A percentile compares a stretch with the other conserved stretches of the same genome.
Evolutionary conservation across 2,329 filamentous ascomycete genomes (phyloP).

Genomic region (Pseudocercospora crystallina): DNA sequence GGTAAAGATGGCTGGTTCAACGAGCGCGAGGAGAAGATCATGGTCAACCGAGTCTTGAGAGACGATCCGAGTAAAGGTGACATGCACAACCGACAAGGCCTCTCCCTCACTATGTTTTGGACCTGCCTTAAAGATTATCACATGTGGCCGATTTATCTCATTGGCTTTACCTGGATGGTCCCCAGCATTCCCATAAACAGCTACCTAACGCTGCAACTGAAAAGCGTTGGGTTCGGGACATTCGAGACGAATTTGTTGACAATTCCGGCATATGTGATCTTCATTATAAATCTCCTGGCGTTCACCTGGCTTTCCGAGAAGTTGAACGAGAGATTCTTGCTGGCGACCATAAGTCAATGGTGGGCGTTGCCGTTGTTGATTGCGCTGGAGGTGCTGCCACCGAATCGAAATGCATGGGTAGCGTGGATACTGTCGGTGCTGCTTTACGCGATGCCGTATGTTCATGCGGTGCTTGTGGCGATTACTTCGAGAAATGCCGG

Average conservation of each 20-base stretch:
- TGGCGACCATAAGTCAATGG: conserved; percentile 44
- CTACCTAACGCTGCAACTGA: conserved; percentile 45
- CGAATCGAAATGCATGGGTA: conserved; percentile 37
- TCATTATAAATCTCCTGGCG: conserved; percentile 52
- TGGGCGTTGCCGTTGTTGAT: conserved; percentile 41
- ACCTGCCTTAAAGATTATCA: conserved; percentile 55
- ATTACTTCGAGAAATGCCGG: conserved; percentile 64
- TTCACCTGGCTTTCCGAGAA: conserved; percentile 49
- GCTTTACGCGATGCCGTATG: conserved; percentile 42
- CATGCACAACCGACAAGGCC: conserved; percentile 59
- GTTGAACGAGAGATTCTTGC: conserved; percentile 54
- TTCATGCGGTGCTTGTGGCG: conserved; percentile 60
- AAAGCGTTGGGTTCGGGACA: conserved; percentile 40
- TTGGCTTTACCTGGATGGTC: conserved; percentile 47
- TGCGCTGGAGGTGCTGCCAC: conserved; percentile 40
- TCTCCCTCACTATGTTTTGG: conserved; percentile 52
- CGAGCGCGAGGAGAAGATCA: conserved; percentile 61
- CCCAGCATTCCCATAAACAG: conserved; percentile 38
- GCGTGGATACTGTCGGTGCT: conserved; percentile 42
- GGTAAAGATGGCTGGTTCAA: conserved; percentile 63
- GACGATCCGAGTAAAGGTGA: conserved; percentile 62
- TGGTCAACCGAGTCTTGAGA: conserved; percentile 62
- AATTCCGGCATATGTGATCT: conserved; percentile 48
- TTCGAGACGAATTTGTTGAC: conserved; percentile 46
- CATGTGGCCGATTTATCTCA: conserved; percentile 57